Evolutionary conservation across 108 stramenopile genomes (phyloP).

Genomic region (Discostella pseudostelligera): DNA sequence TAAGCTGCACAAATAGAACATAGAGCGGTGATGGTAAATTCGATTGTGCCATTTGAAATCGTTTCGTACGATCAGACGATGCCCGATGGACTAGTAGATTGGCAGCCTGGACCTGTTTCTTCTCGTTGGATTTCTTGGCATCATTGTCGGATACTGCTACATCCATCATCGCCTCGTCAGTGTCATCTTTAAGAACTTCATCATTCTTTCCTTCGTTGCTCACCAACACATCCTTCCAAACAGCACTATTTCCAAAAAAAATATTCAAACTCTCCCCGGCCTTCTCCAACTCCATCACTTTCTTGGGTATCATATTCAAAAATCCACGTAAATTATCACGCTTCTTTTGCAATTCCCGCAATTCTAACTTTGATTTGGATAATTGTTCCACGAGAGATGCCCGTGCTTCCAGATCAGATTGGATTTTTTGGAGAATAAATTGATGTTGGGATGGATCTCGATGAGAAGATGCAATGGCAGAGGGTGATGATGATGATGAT

Average conservation of each 20-base stretch:
- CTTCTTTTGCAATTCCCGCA: slow-evolving; percentile 36
- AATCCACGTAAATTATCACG: slow-evolving; percentile 32
- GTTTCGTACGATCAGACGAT: slow-evolving; percentile 38
- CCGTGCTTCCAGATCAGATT: slow-evolving; percentile 35
- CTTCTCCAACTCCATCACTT: slow-evolving; percentile 60
- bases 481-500: no score
- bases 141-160: neutral
- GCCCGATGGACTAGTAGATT: slow-evolving; percentile 29
- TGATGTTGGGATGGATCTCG: slow-evolving; percentile 37
- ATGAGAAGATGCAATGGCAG: no score
- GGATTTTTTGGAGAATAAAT: slow-evolving; percentile 28
- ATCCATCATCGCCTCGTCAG: neutral
- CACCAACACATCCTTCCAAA: slow-evolving; percentile 8
- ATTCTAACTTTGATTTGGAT: slow-evolving; percentile 34
- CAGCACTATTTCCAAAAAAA: slow-evolving; percentile 44
- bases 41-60: slow-evolving; percentile 57
- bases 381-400: slow-evolving; percentile 36
- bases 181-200: no score
- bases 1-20: slow-evolving; percentile 66
- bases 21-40: slow-evolving; percentile 65
- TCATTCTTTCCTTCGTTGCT: slow-evolving; percentile 15
- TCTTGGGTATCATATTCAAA: slow-evolving; percentile 52
- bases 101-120: slow-evolving; percentile 26
- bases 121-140: slow-evolving; percentile 1
- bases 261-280: slow-evolving; percentile 59